Evolutionary conservation across 371 early-diverging fungal species (phyloP), one percentile per base, ranked within the genome.

Genomic region (Actinomortierella wolfii): DNA sequence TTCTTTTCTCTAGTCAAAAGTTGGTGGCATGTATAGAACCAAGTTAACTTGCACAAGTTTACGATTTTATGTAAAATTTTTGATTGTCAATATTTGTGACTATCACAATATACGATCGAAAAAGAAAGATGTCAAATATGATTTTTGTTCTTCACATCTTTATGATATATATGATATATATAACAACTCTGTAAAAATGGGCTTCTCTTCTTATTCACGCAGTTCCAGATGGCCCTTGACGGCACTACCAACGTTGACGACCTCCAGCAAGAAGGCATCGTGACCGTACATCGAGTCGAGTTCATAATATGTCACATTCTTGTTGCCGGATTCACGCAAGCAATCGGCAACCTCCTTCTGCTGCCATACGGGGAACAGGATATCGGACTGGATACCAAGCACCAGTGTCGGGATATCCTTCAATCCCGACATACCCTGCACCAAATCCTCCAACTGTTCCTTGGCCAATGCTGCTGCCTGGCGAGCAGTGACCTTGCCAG

Each of bases 251-350:
- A 97, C 94, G 59, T 88, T 91, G 52, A 89, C 87, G 26, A 86
- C 70, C 69, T 96, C 96, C 61, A 97, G 92, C 75, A 96, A 83
- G 73, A 97, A 97, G 8, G 98, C 96, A 65, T 97, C 97, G 75
- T 97, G 98, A 7, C 98, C 98, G 78, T 92, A 97, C 84, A 94
- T 88, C 24, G 95, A 89, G 76, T 97, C 98, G n/a, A 97, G 76
- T 78, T 97, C 98, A 66, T 95, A 97, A 71, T 95, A 96, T 2
- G 97, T 95, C 15, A 97, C 96, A 21, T 79, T 71, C 49, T 84
- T 81, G 79, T 97, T 97, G 20, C 97, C 97, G 0, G 84, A 84
- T 17, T 80, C 81, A 44, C 89, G 85, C 54, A 97, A 77, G 63
- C 89, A 89, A 49, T 89, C 88, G 9, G 96, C 95, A 60, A 97